A percentile compares a stretch with the other conserved stretches of the same genome.
Conservation (phyloP, 2,329 filamentous ascomycete species). For the Elsinoe batatas region DNA sequence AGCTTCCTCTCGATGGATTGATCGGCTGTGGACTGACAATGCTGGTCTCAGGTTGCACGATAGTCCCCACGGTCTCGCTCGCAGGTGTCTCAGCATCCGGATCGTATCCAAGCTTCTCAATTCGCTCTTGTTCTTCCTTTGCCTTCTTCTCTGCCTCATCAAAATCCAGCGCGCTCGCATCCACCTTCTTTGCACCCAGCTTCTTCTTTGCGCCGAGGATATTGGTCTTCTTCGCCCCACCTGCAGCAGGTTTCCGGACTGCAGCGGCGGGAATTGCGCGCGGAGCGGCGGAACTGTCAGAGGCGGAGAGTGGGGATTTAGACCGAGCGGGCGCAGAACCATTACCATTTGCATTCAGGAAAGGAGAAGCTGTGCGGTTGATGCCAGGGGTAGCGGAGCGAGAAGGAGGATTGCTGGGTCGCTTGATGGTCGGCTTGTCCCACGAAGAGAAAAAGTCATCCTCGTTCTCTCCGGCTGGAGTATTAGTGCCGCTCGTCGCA, state of each 20-base stretch:
- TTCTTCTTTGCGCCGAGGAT: constrained; percentile 63
- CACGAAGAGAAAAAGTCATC: constrained; percentile 99
- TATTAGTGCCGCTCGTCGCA: constrained; percentile 55
- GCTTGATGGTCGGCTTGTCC: constrained; percentile 96
- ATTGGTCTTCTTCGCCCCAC: constrained; percentile 51
- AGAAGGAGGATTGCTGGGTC: constrained; percentile 85
- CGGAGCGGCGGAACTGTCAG: constrained; percentile 41
- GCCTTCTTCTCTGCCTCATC: constrained; percentile 96
- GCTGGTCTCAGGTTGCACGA: constrained; percentile 45
- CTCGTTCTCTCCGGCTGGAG: constrained; percentile 68
- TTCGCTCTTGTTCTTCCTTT: constrained; percentile 92
- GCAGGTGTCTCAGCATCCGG: constrained; percentile 60
- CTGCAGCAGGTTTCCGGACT: constrained; percentile 62
- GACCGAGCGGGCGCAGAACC: constrained; percentile 59
- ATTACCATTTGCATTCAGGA: constrained; percentile 61
- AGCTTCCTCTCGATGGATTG: constrained; percentile 53
- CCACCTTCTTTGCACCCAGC: constrained; percentile 62
- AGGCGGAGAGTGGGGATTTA: constrained; percentile 64
- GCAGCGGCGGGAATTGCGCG: constrained; percentile 68
- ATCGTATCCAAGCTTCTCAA: constrained; percentile 91
- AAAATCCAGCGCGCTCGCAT: constrained; percentile 70
- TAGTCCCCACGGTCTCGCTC: constrained; percentile 28
- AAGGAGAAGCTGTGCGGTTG: constrained; percentile 78
- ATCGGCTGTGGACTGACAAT: constrained; percentile 69
- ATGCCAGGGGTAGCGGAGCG: constrained; percentile 78